Percentiles rank a stretch among this genome's conserved stretches.
Conservation (phyloP, 1,284 basidiomycete genomes). For the Coniophora puteana region DNA sequence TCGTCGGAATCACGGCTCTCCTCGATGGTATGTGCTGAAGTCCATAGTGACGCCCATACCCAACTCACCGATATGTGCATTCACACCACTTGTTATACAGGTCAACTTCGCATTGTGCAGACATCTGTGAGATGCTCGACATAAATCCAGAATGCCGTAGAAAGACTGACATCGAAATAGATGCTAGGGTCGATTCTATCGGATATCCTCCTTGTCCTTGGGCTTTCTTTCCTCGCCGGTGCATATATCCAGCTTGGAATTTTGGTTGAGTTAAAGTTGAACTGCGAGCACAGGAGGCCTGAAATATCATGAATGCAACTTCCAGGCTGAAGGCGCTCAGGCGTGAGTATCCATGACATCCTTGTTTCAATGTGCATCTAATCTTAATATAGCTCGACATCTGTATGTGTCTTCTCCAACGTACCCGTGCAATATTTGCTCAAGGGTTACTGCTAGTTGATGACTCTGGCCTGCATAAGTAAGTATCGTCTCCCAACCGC, state of each 20-base stretch:
- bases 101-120: conserved; percentile 79
- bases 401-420: conserved; percentile 67
- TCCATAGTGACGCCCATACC: background rate
- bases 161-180: conserved; percentile 28
- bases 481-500: conserved; percentile 24
- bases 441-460: conserved; percentile 45
- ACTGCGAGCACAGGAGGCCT: conserved; percentile 55
- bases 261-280: background rate
- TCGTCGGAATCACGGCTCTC: conserved; percentile 84
- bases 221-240: conserved; percentile 85
- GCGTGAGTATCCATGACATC: conserved; percentile 64
- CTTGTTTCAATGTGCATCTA: too few species aligned
- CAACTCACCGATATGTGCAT: background rate
- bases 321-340: conserved; percentile 83
- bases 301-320: conserved; percentile 52
- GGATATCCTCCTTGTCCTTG: conserved; percentile 86
- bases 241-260: background rate
- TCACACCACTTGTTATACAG: too few species aligned
- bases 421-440: conserved; percentile 5
- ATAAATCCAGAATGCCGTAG: background rate
- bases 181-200: conserved; percentile 84
- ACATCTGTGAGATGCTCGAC: conserved; percentile 60
- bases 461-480: conserved; percentile 90
- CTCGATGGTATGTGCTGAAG: conserved; percentile 54
- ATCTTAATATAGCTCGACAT: too few species aligned